Evolutionary conservation across 2,329 filamentous ascomycete species (phyloP).

Genomic region (Incumbomyces delicatus): DNA sequence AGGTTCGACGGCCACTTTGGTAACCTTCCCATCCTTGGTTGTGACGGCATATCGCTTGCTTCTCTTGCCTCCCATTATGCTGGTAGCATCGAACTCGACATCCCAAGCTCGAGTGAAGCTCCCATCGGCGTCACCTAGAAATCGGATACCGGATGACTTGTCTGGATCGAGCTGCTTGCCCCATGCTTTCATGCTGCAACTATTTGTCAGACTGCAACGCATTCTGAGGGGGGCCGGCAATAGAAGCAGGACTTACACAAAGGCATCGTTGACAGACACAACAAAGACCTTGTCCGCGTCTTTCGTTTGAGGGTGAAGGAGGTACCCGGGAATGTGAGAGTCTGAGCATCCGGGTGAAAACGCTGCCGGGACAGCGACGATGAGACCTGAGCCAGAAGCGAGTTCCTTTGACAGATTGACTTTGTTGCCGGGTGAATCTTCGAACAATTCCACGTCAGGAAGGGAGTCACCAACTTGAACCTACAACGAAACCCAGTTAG

Average conservation of each 20-base stretch:
- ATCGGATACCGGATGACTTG: slow-evolving; percentile 69
- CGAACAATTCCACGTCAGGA: slow-evolving; percentile 66
- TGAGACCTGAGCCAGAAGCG: slow-evolving; percentile 59
- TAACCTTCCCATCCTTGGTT: slow-evolving; percentile 75
- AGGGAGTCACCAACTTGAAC: slow-evolving; percentile 73
- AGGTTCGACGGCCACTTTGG: slow-evolving; percentile 70
- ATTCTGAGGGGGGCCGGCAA: neutral
- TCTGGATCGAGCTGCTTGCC: slow-evolving; percentile 64
- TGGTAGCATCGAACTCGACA: slow-evolving; percentile 65
- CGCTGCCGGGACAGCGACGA: slow-evolving; percentile 76
- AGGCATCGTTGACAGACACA: slow-evolving; percentile 85
- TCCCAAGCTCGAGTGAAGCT: slow-evolving; percentile 77
- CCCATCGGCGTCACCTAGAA: slow-evolving; percentile 71
- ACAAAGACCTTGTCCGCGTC: slow-evolving; percentile 78
- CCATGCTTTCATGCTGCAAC: slow-evolving; percentile 78
- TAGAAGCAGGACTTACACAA: slow-evolving; percentile 57
- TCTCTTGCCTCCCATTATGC: slow-evolving; percentile 71
- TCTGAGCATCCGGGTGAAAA: slow-evolving; percentile 61
- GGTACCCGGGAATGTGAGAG: slow-evolving; percentile 71
- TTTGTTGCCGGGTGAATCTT: slow-evolving; percentile 84
- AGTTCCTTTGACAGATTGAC: slow-evolving; percentile 77
- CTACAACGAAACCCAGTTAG: slow-evolving; percentile 28
- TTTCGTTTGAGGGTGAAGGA: slow-evolving; percentile 68
- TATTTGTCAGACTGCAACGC: neutral
- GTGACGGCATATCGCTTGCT: slow-evolving; percentile 83